Evolutionary conservation across 257 asterid genomes (phyloP), one percentile per base, ranked within the genome.

Genomic region (Gardenia jasminoides): DNA sequence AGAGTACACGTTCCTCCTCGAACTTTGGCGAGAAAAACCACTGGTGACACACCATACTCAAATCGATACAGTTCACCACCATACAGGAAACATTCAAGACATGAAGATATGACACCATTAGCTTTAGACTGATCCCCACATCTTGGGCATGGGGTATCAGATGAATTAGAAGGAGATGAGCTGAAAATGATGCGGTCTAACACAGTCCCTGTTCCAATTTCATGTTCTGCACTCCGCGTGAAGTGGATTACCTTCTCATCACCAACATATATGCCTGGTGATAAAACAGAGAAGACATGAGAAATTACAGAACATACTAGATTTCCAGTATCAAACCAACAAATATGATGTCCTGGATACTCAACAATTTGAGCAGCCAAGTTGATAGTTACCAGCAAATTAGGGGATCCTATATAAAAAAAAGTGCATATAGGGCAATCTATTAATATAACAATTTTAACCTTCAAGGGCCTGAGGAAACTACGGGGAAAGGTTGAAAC

Each of bases 1-100:
- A 89, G 89, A 43, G 99, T 90, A 67, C 98, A 93, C 1, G 98
- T 93, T 72, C 98, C 98, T 9, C 99, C 98, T 22, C 98, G 96
- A 79, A 89, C 90, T 88, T 88, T 89, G 66, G 96, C 95, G 3
- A 94, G 82, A 71, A 93, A 94, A 46, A 86, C 33, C 26, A 83
- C 83, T 3, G 91, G 83, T 0, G 94, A 80, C 82, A 89, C 92
- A 22, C 84, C 85, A 50, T 93, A 94, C 80, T 89, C 87, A 59
- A 94, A 93, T 70, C 36, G 84, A 70, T 94, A 93, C 7, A 94
- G 90, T 30, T 85, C 90, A 39, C 97, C 97, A 3, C 84, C 91
- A 41, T 82, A 78, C 66, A 94, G 97, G 78, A 94, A 93, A 78
- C 98, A 94, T 31, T 94, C 93, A 0, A 94, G 94, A 91, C 99